A percentile compares a stretch with the other conserved stretches of the same genome.
phyloP scores from a whole-genome alignment of 2,329 filamentous ascomycete genomes.

The Boeremia lycopersici region DNA sequence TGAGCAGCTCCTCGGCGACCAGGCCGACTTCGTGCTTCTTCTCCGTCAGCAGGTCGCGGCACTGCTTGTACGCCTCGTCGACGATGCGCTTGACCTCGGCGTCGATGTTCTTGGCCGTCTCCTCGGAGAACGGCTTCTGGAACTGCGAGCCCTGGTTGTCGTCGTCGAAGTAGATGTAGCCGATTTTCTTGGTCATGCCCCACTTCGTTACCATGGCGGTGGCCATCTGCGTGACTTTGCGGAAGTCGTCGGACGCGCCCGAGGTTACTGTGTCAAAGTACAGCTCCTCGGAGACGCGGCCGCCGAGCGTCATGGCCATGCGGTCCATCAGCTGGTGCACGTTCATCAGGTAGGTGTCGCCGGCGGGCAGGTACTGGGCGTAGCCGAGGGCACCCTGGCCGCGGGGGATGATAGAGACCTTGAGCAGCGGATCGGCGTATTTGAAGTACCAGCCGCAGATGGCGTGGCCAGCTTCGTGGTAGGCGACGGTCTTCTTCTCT shows the following conservation, averaged over 20 bases:
- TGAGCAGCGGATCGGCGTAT: slow-evolving; percentile 94
- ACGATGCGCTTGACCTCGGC: slow-evolving; percentile 89
- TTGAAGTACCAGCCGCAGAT: slow-evolving; percentile 99
- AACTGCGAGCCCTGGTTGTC: slow-evolving; percentile 75
- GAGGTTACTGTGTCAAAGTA: slow-evolving; percentile 97
- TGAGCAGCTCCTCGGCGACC: slow-evolving; percentile 89
- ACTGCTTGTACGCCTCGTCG: slow-evolving; percentile 90
- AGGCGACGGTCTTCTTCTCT: slow-evolving; percentile 95
- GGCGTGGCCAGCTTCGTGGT: slow-evolving; percentile 97
- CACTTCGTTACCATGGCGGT: slow-evolving; percentile 99
- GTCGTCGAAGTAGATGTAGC: slow-evolving; percentile 87
- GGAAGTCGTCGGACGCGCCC: slow-evolving; percentile 95
- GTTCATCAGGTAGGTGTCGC: slow-evolving; percentile 95
- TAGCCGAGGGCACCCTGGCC: slow-evolving; percentile 93
- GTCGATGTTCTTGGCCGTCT: slow-evolving; percentile 92
- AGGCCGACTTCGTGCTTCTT: slow-evolving; percentile 89
- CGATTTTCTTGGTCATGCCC: slow-evolving; percentile 96
- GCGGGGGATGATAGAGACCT: slow-evolving; percentile 97
- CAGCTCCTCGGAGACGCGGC: slow-evolving; percentile 91
- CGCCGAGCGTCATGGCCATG: slow-evolving; percentile 99
- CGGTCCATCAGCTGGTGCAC: slow-evolving; percentile 96
- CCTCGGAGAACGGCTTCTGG: slow-evolving; percentile 94
- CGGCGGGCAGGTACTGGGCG: slow-evolving; percentile 91
- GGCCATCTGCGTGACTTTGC: slow-evolving; percentile 95
- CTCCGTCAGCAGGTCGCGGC: slow-evolving; percentile 78